Percentiles rank a stretch among this genome's conserved stretches.
phyloP scores from a whole-genome alignment of 2,329 filamentous ascomycete genomes.

The Aspergillus calidoustus region DNA sequence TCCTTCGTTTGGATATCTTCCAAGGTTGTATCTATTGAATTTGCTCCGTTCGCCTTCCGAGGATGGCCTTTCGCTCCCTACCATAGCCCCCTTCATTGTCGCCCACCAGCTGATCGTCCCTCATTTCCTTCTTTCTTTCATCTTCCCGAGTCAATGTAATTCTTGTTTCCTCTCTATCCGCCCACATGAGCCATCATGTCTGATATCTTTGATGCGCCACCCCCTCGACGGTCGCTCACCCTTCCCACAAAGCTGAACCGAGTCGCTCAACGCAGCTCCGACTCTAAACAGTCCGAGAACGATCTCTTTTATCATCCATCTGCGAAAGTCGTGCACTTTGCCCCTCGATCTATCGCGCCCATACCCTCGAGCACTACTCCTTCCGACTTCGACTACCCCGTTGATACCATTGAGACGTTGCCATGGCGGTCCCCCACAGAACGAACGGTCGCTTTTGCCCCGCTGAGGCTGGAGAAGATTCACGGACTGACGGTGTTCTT shows the following conservation, averaged over 20 bases:
- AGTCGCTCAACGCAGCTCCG: constrained; percentile 33
- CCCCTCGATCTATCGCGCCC: constrained; percentile 43
- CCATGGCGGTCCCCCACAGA: constrained; percentile 78
- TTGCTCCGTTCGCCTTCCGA: neutral
- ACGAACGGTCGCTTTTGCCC: constrained; percentile 79
- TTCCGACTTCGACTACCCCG: constrained; percentile 52
- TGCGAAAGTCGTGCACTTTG: constrained; percentile 73
- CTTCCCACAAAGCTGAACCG: constrained; percentile 42
- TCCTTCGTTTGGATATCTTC: neutral
- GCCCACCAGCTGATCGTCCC: constrained; percentile 13
- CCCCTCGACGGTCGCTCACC: constrained; percentile 41
- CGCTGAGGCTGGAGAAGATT: constrained; percentile 82
- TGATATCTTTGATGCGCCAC: constrained; percentile 34
- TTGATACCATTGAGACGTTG: constrained; percentile 65
- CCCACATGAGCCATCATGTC: constrained; percentile 38
- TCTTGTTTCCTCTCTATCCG: constrained; percentile 7
- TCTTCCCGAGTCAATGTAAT: constrained; percentile 26
- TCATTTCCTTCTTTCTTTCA: constrained; percentile 13
- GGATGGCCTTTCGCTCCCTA: constrained; percentile 19
- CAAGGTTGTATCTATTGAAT: neutral
- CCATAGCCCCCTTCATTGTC: constrained; percentile 13
- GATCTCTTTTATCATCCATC: constrained; percentile 72
- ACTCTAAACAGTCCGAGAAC: constrained; percentile 39
- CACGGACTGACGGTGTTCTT: constrained; percentile 86
- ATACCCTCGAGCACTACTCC: constrained; percentile 49